Evolutionary conservation across 1,284 basidiomycete genomes (phyloP).

Genomic region (Pseudozyma sp.): DNA sequence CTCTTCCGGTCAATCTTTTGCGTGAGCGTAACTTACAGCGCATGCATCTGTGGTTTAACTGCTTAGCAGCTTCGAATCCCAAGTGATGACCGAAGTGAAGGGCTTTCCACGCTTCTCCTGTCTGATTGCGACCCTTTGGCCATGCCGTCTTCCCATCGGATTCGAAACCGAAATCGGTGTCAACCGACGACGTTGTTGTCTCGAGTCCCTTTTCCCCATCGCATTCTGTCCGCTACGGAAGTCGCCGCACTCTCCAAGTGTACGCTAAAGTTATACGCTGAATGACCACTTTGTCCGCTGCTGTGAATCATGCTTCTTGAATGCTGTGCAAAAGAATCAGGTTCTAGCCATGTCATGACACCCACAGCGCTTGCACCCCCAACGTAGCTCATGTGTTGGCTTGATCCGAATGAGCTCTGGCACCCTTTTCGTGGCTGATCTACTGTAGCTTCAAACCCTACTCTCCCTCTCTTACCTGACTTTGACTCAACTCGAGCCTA

Average conservation of each 20-base stretch:
- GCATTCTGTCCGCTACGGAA: neutral
- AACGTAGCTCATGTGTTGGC: no score
- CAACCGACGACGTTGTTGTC: slow-evolving; percentile 3
- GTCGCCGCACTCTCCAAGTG: slow-evolving; percentile 1
- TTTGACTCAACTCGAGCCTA: neutral
- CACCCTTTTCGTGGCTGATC: no score
- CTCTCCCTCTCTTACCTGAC: neutral
- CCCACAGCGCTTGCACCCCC: no score
- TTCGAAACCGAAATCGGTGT: slow-evolving; percentile 7
- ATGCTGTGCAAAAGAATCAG: no score
- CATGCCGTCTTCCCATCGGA: neutral
- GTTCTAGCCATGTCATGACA: no score
- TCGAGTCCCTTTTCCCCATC: neutral
- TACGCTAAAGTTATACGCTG: no score
- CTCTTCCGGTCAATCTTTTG: neutral
- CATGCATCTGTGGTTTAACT: slow-evolving; percentile 2
- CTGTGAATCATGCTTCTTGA: no score
- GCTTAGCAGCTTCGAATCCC: no score
- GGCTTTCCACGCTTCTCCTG: neutral
- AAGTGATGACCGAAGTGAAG: no score
- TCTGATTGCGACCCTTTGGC: neutral
- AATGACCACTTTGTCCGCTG: no score
- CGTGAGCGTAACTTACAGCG: slow-evolving; percentile 6
- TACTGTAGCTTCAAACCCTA: neutral
- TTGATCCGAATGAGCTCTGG: no score